These are phyloP conservation scores for Hypoxylon sp. DNA, from an alignment of 2,329 filamentous ascomycete species.

Conservation along the genomic window DNA sequence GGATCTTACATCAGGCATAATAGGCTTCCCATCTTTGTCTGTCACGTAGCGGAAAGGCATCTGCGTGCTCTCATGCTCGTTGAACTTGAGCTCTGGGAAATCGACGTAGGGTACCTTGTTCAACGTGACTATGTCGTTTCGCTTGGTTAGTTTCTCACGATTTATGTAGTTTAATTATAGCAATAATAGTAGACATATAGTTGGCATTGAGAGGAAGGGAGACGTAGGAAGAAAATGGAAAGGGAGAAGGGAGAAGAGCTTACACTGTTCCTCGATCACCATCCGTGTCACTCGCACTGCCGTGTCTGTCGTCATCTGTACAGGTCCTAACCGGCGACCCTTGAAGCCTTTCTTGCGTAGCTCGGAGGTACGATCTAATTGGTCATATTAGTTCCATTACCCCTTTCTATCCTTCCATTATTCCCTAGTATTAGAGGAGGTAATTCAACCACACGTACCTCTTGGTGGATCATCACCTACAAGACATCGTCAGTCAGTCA, in stretches of 20 bases:
- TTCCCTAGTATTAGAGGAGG: not conserved
- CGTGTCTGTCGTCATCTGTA: constrained; percentile 99
- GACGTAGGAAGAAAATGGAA: not conserved
- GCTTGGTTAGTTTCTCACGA: not conserved
- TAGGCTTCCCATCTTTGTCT: constrained; percentile 78
- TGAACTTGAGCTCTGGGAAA: constrained; percentile 89
- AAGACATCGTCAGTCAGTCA: not conserved
- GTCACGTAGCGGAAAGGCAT: constrained; percentile 99
- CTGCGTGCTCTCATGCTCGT: constrained; percentile 91
- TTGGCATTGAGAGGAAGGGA: not conserved
- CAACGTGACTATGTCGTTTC: constrained; percentile 73
- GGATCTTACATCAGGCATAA: constrained; percentile 88
- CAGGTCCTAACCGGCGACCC: constrained; percentile 87
- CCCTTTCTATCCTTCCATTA: not conserved
- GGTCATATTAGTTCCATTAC: constrained; percentile 13
- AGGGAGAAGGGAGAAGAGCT: not conserved
- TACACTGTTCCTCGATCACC: constrained; percentile 87
- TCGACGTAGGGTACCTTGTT: constrained; percentile 87
- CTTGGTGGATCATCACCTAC: constrained; percentile 92
- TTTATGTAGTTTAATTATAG: not conserved
- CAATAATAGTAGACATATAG: not conserved
- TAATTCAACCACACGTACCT: constrained; percentile 69
- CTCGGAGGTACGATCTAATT: constrained; percentile 92
- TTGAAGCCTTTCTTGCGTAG: constrained; percentile 93
- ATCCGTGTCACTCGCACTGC: constrained; percentile 94